Conservation (phyloP, 495 filamentous ascomycete species). For the Daldinia bambusicola region DNA sequence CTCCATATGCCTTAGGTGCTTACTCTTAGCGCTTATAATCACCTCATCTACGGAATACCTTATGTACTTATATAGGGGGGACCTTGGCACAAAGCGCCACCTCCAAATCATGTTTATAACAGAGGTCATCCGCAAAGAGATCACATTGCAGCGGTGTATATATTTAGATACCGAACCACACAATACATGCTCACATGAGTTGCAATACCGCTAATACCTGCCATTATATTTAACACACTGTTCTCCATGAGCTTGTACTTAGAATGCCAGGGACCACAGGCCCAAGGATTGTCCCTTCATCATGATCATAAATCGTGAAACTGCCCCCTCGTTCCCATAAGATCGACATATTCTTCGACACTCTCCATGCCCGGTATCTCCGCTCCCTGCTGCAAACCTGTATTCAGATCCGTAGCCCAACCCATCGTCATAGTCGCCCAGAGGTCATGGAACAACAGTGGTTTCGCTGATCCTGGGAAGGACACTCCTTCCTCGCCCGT, state of each 20-base stretch:
- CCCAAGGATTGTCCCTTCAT: neutral
- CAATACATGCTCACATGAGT: neutral
- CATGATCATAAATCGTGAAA: constrained; percentile 4
- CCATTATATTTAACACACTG: neutral
- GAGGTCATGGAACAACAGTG: constrained; percentile 45
- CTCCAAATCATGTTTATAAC: neutral
- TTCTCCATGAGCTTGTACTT: neutral
- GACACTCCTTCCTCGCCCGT: neutral
- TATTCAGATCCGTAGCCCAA: constrained; percentile 39
- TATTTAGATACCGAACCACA: neutral
- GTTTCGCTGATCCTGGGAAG: constrained; percentile 5
- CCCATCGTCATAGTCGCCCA: constrained; percentile 53
- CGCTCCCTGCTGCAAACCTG: constrained; percentile 1
- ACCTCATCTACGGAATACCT: neutral
- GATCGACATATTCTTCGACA: constrained; percentile 11
- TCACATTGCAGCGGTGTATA: neutral
- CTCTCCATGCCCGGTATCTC: constrained; percentile 3
- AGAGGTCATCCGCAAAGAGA: too few species aligned
- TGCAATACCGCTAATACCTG: neutral
- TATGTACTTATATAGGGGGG: neutral
- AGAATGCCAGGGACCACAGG: neutral
- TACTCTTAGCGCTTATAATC: neutral
- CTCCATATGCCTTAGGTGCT: too few species aligned
- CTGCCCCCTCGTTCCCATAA: neutral
- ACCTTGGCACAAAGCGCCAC: neutral